Percentiles rank a stretch among this genome's conserved stretches.
These are phyloP conservation scores for Boletus reticulatus DNA, from an alignment of 768 basidiomycete genomes.

Conservation along the genomic window DNA sequence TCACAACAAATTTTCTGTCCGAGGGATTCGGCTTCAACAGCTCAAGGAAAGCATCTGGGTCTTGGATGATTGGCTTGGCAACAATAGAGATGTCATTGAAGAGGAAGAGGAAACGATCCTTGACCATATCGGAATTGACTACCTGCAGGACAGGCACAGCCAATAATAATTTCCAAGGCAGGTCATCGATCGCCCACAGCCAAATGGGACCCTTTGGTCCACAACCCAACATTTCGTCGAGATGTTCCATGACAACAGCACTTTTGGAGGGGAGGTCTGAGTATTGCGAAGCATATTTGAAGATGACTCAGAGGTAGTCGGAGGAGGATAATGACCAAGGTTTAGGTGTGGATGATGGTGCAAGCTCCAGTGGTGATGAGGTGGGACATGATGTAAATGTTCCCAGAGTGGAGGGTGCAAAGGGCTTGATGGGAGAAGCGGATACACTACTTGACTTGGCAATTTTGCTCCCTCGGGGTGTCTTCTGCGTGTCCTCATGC, in stretches of 20 bases:
- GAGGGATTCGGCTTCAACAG: constrained; percentile 49
- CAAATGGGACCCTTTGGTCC: constrained; percentile 57
- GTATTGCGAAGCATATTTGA: constrained; percentile 68
- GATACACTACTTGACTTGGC: constrained; percentile 26
- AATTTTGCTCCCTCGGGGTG: constrained; percentile 35
- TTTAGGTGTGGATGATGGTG: constrained; percentile 68
- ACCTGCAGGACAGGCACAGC: constrained; percentile 91
- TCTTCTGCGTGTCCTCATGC: constrained; percentile 32
- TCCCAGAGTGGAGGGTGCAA: constrained; percentile 19
- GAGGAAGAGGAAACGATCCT: constrained; percentile 95
- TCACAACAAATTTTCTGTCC: constrained; percentile 83
- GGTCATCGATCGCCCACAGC: constrained; percentile 73
- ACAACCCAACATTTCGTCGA: constrained; percentile 68
- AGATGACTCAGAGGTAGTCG: constrained; percentile 72
- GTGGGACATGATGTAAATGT: constrained; percentile 38
- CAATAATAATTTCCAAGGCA: constrained; percentile 81
- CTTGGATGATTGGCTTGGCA: constrained; percentile 81
- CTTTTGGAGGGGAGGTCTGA: constrained; percentile 50
- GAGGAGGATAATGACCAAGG: constrained; percentile 70
- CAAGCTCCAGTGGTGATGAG: constrained; percentile 52
- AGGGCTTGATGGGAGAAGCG: constrained; percentile 19
- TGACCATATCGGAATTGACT: constrained; percentile 89
- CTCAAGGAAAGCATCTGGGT: constrained; percentile 62
- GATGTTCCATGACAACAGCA: constrained; percentile 57
- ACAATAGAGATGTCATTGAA: constrained; percentile 94